Percentiles rank a stretch among this genome's conserved stretches.
Conservation (phyloP, 441 rosid genomes). For the Brassica balearica region DNA sequence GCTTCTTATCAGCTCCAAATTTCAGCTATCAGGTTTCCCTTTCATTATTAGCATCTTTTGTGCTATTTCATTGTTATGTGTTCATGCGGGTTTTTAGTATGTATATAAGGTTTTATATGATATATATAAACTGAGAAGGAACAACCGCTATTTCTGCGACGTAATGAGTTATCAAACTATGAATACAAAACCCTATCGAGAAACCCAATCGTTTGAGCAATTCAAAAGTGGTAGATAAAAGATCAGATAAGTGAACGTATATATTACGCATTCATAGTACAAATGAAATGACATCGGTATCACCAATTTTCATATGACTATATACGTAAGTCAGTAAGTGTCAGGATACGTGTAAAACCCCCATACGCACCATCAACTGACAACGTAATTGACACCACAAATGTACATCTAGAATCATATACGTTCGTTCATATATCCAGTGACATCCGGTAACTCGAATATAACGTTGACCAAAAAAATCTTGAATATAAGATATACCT, state of each 20-base stretch:
- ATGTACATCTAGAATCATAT: neutral
- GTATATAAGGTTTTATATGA: neutral
- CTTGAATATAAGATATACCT: neutral
- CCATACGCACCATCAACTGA: neutral
- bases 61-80: conserved; percentile 1
- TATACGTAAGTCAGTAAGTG: neutral
- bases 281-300: neutral
- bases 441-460: neutral
- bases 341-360: neutral
- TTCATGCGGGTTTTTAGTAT: neutral
- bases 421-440: neutral
- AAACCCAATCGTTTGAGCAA: neutral
- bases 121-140: neutral
- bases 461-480: conserved; percentile 5
- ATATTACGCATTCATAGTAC: neutral
- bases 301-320: neutral
- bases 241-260: neutral
- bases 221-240: neutral
- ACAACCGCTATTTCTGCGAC: conserved; percentile 1
- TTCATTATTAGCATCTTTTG: conserved; percentile 13
- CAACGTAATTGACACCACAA: neutral
- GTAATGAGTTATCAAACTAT: neutral
- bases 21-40: conserved; percentile 19
- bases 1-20: conserved; percentile 5
- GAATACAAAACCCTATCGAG: neutral